phyloP scores from a whole-genome alignment of 345 rosid species.

The thale cress (Arabidopsis thaliana) region TAIR10.1 NC_003070.9:212501-213000 shows the following conservation, averaged over 20 bases:
- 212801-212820: constrained; percentile 60
- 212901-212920: constrained; percentile 23
- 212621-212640: background rate
- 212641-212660: background rate
- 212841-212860: background rate
- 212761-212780: constrained; percentile 60
- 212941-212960: background rate
- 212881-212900: constrained; percentile 23
- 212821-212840: constrained; percentile 20
- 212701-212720: constrained; percentile 79
- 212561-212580: constrained; percentile 75
- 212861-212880: constrained; percentile 24
- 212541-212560: constrained; percentile 60
- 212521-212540: constrained; percentile 56
- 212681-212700: constrained; percentile 60
- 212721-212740: constrained; percentile 76
- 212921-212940: too few relatives aligned
- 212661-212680: constrained; percentile 55
- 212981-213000: background rate
- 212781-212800: constrained; percentile 86
- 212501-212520: constrained; percentile 73
- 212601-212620: background rate
- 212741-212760: constrained; percentile 69
- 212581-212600: constrained; percentile 31
- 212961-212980: background rate